Percentiles rank a stretch among this genome's conserved stretches.
phyloP scores from a whole-genome alignment of 371 early-diverging fungal species.

The Sporodiniella umbellata region DNA sequence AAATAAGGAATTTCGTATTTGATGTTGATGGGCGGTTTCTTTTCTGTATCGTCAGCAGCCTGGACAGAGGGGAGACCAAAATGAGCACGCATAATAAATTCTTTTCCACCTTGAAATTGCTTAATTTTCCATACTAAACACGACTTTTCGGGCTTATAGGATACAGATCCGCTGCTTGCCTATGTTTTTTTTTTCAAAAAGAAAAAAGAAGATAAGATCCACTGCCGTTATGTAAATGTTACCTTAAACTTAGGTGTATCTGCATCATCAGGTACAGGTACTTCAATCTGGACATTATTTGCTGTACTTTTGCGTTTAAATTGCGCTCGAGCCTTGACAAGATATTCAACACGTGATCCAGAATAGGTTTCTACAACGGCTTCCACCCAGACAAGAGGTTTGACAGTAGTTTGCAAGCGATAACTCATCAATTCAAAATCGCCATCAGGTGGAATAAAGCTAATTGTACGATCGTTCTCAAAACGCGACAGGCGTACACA shows the following conservation, averaged over 20 bases:
- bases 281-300: conserved; percentile 95
- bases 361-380: conserved; percentile 89
- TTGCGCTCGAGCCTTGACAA: conserved; percentile 96
- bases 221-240: conserved; percentile 7
- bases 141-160: conserved; percentile 92
- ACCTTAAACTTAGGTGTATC: conserved; percentile 97
- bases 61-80: conserved; percentile 96
- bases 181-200: conserved; percentile 16
- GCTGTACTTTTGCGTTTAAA: conserved; percentile 96
- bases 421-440: conserved; percentile 99
- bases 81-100: conserved; percentile 92
- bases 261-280: conserved; percentile 97
- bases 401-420: conserved; percentile 84
- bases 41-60: conserved; percentile 88
- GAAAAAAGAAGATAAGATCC: not conserved
- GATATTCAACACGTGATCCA: conserved; percentile 92
- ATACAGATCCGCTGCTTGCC: conserved; percentile 85
- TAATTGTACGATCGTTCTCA: conserved; percentile 95
- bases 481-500: conserved; percentile 95
- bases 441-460: conserved; percentile 90
- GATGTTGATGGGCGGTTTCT: conserved; percentile 93
- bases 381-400: conserved; percentile 96
- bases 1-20: conserved; percentile 99
- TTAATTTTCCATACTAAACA: conserved; percentile 97
- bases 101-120: conserved; percentile 97